These are phyloP conservation scores for Penicillium glabrum DNA, from an alignment of 2,329 filamentous ascomycete genomes.

Conservation along the genomic window DNA sequence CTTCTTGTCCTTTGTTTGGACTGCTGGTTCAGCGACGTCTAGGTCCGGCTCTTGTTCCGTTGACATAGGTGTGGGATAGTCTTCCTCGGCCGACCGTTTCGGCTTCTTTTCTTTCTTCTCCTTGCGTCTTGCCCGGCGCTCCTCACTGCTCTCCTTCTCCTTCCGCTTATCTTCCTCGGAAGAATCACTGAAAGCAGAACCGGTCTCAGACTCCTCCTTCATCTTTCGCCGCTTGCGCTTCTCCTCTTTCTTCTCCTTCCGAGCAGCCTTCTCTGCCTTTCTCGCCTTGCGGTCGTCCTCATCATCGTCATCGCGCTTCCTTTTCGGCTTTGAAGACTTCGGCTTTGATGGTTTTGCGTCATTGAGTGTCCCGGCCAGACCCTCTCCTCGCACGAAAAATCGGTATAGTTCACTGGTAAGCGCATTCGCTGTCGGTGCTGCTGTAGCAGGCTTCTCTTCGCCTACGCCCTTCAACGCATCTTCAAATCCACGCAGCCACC, in stretches of 20 bases:
- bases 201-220: conserved; percentile 17
- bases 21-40: conserved; percentile 20
- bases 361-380: conserved; percentile 66
- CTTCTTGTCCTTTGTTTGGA: conserved; percentile 18
- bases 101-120: conserved; percentile 18
- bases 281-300: conserved; percentile 15
- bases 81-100: conserved; percentile 19
- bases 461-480: conserved; percentile 78
- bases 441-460: conserved; percentile 53
- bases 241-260: conserved; percentile 21
- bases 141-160: conserved; percentile 28
- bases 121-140: conserved; percentile 16
- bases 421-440: conserved; percentile 51
- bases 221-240: conserved; percentile 19
- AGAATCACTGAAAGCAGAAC: conserved; percentile 2
- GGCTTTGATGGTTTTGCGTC: conserved; percentile 8
- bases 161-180: conserved; percentile 17
- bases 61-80: conserved; percentile 35
- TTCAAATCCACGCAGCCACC: conserved; percentile 97
- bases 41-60: conserved; percentile 36
- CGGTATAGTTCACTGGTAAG: conserved; percentile 66
- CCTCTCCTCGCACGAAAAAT: conserved; percentile 80
- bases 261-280: conserved; percentile 35
- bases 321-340: conserved; percentile 19
- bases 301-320: conserved; percentile 38